phyloP scores from a whole-genome alignment of 768 basidiomycete genomes.

The Pleurotus eryngii region DNA sequence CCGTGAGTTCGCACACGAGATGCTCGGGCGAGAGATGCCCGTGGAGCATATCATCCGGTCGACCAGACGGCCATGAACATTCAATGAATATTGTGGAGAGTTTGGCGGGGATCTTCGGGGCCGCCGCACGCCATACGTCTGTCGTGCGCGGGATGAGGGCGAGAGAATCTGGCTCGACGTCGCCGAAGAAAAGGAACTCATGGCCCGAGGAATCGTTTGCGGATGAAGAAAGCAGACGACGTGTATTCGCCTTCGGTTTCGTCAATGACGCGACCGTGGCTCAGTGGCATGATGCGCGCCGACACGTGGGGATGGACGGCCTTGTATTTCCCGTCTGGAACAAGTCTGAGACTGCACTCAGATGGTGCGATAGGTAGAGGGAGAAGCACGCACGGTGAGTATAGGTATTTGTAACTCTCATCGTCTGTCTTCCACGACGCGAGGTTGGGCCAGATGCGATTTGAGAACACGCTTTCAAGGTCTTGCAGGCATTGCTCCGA shows the following conservation, averaged over 20 bases:
- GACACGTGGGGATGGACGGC: constrained; percentile 54
- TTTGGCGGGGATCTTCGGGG: constrained; percentile 64
- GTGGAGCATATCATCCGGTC: constrained; percentile 65
- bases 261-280: constrained; percentile 53
- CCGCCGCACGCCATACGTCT: constrained; percentile 80
- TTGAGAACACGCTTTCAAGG: constrained; percentile 71
- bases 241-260: constrained; percentile 58
- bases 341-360: constrained; percentile 35
- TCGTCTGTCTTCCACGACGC: constrained; percentile 71
- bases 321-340: constrained; percentile 50
- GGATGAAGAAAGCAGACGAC: constrained; percentile 84
- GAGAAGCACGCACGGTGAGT: constrained; percentile 51
- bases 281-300: constrained; percentile 63
- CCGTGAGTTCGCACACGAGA: constrained; percentile 68
- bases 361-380: constrained; percentile 8
- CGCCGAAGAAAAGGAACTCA: constrained; percentile 93
- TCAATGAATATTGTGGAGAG: constrained; percentile 90
- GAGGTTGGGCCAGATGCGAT: constrained; percentile 82
- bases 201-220: constrained; percentile 56
- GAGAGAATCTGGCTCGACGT: constrained; percentile 84
- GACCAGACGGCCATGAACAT: constrained; percentile 82
- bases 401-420: constrained; percentile 56
- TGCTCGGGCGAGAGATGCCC: constrained; percentile 87
- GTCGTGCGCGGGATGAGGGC: constrained; percentile 56
- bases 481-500: constrained; percentile 59